Evolutionary conservation across 176 grass and related monocot species (phyloP), one percentile per base, ranked within the genome.

Genomic region (Panicum miliaceum): DNA sequence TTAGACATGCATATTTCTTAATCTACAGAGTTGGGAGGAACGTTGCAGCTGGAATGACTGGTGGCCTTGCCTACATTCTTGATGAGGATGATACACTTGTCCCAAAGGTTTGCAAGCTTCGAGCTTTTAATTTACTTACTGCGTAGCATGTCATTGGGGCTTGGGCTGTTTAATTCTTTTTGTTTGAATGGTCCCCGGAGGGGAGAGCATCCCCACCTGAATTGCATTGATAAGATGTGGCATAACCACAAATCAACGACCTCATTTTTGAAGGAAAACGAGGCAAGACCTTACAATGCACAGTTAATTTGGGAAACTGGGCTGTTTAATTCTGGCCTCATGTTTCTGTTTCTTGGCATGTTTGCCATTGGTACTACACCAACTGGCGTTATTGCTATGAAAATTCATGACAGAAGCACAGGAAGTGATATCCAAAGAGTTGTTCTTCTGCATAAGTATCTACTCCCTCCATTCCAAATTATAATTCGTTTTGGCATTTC

Each of bases 11-110:
- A 73, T 84, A 42, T 91, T 80, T 90, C 63, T 76, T 78, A 26
- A 78, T 72, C 67, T 64, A 66, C 76, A 99, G 97, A 54, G 97
- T 90, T 89, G 97, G 97, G 61, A 94, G 97, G 75, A 99, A 99
- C 37, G 97, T 99, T 90, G 97, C 97, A 72, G 97, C 97, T 54
- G 97, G 97, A 82, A 99, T 99, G 97, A 99, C 97, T 65, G 97
- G 97, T 82, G 97, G 97, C 81, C 86, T 99, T 82, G 93, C 97
- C 29, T 99, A 99, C 82, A 99, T 99, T 82, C 82, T 99, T 68
- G 97, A 99, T 88, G 97, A 99, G 77, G 93, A 99, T 91, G 91
- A 96, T 80, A 91, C 90, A 27, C 84, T 99, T 56, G 75, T 89
- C 68, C 88, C 97, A 38, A 99, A 99, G 97, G 97, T 99, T 81